phyloP scores from a whole-genome alignment of 108 stramenopile genomes.

The Parietichytrium sp. region DNA sequence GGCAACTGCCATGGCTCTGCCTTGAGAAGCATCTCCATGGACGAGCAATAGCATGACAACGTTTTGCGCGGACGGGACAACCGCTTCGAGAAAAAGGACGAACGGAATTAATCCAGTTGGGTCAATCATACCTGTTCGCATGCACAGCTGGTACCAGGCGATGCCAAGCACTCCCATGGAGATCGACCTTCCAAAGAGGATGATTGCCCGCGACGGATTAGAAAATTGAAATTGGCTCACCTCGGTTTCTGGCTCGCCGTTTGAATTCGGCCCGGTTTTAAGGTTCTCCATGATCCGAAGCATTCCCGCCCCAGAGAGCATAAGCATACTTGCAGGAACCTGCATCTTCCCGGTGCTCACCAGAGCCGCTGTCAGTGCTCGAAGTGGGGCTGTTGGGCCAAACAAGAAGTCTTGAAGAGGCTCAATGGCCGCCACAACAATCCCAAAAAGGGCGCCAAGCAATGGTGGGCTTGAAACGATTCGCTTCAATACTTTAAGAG shows the following conservation, averaged over 20 bases:
- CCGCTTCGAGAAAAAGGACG: constrained; percentile 16
- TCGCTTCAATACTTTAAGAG: no score
- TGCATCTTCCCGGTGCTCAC: constrained; percentile 17
- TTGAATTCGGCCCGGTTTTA: no score
- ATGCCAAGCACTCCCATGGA: neutral
- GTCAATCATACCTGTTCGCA: neutral
- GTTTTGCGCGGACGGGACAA: constrained; percentile 17
- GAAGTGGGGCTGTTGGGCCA: neutral
- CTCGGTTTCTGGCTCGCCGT: no score
- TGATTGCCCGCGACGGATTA: neutral
- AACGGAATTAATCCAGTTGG: neutral
- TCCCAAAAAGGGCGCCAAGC: constrained; percentile 7
- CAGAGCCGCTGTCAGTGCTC: constrained; percentile 11
- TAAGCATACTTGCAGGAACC: constrained; percentile 21
- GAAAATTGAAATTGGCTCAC: neutral
- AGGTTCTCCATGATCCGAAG: constrained; percentile 32
- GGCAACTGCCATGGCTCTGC: constrained; percentile 16
- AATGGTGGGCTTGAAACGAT: constrained; percentile 15
- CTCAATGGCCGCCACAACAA: neutral
- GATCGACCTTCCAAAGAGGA: neutral
- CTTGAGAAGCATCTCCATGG: constrained; percentile 5
- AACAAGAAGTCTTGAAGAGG: neutral
- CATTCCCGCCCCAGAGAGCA: constrained; percentile 36
- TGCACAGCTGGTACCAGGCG: constrained; percentile 15
- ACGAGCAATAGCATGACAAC: constrained; percentile 24